These are phyloP conservation scores for Eutypella sp. DNA, from an alignment of 2,329 filamentous ascomycete species.

Conservation along the genomic window DNA sequence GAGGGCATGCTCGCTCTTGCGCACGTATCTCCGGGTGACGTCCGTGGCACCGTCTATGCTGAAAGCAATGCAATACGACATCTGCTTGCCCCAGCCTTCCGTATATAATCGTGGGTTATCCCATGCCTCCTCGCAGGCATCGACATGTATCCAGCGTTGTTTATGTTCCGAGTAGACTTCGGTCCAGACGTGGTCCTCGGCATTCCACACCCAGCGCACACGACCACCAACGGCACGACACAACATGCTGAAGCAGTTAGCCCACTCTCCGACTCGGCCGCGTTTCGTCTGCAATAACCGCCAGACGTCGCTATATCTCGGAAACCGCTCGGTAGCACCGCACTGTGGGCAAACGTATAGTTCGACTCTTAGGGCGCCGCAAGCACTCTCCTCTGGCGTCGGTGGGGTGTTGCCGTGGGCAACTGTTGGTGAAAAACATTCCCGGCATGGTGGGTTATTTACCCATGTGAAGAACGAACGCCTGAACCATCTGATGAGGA, in stretches of 20 bases:
- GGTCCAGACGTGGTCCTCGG: conserved; percentile 96
- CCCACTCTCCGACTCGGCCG: conserved; percentile 95
- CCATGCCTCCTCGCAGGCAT: conserved; percentile 92
- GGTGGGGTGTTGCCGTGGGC: conserved; percentile 80
- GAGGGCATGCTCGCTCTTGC: conserved; percentile 62
- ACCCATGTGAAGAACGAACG: conserved; percentile 93
- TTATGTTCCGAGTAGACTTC: conserved; percentile 95
- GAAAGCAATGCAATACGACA: conserved; percentile 96
- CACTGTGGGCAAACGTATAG: conserved; percentile 83
- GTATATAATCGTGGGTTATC: conserved; percentile 90
- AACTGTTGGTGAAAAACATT: conserved; percentile 78
- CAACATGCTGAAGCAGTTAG: conserved; percentile 98
- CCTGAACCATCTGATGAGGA: conserved; percentile 99
- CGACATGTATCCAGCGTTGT: conserved; percentile 93
- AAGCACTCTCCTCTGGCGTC: conserved; percentile 82
- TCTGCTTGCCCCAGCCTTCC: conserved; percentile 93
- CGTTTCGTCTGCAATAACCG: conserved; percentile 33
- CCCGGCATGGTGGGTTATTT: conserved; percentile 85
- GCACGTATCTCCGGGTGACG: conserved; percentile 63
- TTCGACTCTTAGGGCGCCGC: conserved; percentile 82
- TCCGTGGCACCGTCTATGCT: conserved; percentile 77
- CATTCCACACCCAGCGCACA: conserved; percentile 97
- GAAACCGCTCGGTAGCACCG: conserved; percentile 76
- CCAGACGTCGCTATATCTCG: conserved; percentile 94
- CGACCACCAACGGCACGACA: conserved; percentile 87